Conservation (phyloP, 2,329 filamentous ascomycete genomes). For the Neurospora sp. region DNA sequence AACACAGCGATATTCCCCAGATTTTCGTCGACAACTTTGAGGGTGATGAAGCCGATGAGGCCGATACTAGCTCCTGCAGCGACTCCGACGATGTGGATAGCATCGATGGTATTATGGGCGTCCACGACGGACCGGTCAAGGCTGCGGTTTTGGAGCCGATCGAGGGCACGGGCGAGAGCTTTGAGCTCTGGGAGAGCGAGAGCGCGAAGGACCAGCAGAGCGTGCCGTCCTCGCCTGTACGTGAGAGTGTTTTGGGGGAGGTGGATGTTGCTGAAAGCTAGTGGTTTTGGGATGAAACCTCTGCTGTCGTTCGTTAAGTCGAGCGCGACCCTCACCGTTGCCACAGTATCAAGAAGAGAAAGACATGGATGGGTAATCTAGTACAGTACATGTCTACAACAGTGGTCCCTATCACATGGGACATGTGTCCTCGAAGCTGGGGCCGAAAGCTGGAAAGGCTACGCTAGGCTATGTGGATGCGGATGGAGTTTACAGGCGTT, state of each 20-base stretch:
- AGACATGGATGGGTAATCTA: neutral
- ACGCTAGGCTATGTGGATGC: neutral
- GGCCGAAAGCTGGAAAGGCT: neutral
- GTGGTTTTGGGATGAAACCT: neutral
- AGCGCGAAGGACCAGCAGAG: slow-evolving; percentile 51
- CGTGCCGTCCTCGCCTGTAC: slow-evolving; percentile 9
- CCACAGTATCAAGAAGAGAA: too few species aligned
- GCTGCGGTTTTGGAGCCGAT: slow-evolving; percentile 44
- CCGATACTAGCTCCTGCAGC: neutral
- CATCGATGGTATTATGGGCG: slow-evolving; percentile 30
- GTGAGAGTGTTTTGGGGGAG: neutral
- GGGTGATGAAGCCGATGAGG: neutral
- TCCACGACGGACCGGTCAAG: slow-evolving; percentile 28
- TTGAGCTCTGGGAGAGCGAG: slow-evolving; percentile 63
- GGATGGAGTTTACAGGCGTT: neutral
- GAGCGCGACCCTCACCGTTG: neutral
- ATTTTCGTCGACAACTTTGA: neutral
- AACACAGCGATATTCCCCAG: neutral
- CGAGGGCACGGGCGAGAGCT: slow-evolving; percentile 49
- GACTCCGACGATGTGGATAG: slow-evolving; percentile 14
- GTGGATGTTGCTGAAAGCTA: neutral
- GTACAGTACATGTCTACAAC: neutral
- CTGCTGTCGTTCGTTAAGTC: neutral
- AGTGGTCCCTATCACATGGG: neutral
- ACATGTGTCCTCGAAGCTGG: neutral